phyloP scores from a whole-genome alignment of 495 filamentous ascomycete genomes.

The Daldinia childiae region DNA sequence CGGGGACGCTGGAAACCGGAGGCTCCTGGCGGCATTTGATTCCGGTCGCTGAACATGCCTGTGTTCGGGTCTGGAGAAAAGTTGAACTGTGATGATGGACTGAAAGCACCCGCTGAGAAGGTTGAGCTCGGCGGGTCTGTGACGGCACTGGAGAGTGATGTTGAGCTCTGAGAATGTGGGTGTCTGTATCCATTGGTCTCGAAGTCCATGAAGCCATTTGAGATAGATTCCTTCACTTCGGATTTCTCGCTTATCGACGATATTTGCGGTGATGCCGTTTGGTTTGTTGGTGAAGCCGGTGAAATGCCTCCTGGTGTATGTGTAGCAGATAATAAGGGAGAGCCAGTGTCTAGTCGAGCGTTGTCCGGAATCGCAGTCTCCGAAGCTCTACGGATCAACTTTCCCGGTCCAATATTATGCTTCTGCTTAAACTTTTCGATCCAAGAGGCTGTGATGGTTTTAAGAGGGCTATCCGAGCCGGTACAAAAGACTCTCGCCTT shows the following conservation, averaged over 20 bases:
- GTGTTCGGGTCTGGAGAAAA: constrained; percentile 79
- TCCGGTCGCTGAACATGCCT: constrained; percentile 73
- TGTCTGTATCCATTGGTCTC: constrained; percentile 62
- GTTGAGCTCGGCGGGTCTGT: constrained; percentile 71
- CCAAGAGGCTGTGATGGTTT: constrained; percentile 80
- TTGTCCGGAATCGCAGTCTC: constrained; percentile 70
- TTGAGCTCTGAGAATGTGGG: constrained; percentile 63
- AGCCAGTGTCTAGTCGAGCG: constrained; percentile 55
- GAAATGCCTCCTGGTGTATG: constrained; percentile 79
- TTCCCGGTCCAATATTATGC: constrained; percentile 75
- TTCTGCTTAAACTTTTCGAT: constrained; percentile 97
- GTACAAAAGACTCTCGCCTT: constrained; percentile 88
- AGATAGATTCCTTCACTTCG: constrained; percentile 61
- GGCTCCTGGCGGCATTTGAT: constrained; percentile 58
- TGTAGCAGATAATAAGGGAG: constrained; percentile 62
- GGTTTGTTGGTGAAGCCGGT: constrained; percentile 72
- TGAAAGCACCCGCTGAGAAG: constrained; percentile 78
- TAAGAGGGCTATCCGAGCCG: constrained; percentile 79
- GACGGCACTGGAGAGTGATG: constrained; percentile 65
- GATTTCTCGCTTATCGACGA: constrained; percentile 74
- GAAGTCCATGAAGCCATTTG: constrained; percentile 63
- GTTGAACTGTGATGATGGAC: constrained; percentile 83
- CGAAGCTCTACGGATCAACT: constrained; percentile 73
- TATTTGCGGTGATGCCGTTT: constrained; percentile 68
- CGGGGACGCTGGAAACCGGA: constrained; percentile 77